phyloP scores from a whole-genome alignment of 1,284 basidiomycete species.

The Cryptococcus wingfieldii region DNA sequence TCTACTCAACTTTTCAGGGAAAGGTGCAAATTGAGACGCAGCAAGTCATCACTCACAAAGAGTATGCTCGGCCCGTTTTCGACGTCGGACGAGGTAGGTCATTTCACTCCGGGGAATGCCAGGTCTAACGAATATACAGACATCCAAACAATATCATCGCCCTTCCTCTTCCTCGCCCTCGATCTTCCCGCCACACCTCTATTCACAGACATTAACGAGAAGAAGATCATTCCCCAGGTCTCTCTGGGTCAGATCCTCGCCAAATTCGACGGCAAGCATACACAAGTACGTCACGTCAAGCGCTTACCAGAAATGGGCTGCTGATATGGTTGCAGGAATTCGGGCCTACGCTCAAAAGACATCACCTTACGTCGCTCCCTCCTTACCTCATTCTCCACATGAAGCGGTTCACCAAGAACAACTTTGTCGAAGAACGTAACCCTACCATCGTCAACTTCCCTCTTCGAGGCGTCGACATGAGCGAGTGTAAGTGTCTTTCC shows the following conservation, averaged over 20 bases:
- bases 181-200: slow-evolving; percentile 94
- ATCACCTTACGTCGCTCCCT: slow-evolving; percentile 81
- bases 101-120: not conserved
- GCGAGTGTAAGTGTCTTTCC: slow-evolving; percentile 64
- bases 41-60: slow-evolving; percentile 75
- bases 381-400: slow-evolving; percentile 91
- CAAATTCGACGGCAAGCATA: slow-evolving; percentile 90
- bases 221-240: slow-evolving; percentile 98
- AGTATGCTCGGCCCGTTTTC: slow-evolving; percentile 76
- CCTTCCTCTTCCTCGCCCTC: slow-evolving; percentile 91
- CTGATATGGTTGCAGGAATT: slow-evolving; percentile 59
- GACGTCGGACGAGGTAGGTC: slow-evolving; percentile 80
- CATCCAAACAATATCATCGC: slow-evolving; percentile 77
- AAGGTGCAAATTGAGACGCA: slow-evolving; percentile 90
- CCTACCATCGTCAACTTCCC: slow-evolving; percentile 98
- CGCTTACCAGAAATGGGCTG: not conserved
- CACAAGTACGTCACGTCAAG: slow-evolving; percentile 58
- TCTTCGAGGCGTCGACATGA: slow-evolving; percentile 82
- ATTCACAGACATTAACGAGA: slow-evolving; percentile 91
- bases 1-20: slow-evolving; percentile 92
- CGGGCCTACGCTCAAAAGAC: slow-evolving; percentile 77
- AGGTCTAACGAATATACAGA: slow-evolving; percentile 53
- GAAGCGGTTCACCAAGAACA: slow-evolving; percentile 97
- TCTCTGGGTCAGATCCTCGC: slow-evolving; percentile 84
- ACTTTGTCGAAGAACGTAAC: slow-evolving; percentile 97